These are phyloP conservation scores for Iris pallida DNA, from an alignment of 116 monocot species.

Conservation along the genomic window DNA sequence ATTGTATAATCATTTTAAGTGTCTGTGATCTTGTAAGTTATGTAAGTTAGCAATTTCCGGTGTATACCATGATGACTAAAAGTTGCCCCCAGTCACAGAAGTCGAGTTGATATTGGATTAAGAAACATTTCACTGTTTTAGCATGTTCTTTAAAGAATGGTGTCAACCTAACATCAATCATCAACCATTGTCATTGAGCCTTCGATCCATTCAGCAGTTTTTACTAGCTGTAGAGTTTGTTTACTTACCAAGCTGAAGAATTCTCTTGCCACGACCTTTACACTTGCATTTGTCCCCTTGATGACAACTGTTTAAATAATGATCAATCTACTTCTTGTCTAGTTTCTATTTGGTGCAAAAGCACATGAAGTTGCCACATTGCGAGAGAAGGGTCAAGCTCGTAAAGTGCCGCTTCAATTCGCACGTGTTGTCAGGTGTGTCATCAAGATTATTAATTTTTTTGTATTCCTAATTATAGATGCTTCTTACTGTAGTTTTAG, in stretches of 20 bases:
- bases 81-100: no score
- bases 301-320: neutral
- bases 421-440: conserved; percentile 30
- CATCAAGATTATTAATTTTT: neutral
- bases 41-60: no score
- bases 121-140: no score
- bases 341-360: conserved; percentile 31
- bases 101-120: no score
- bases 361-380: conserved; percentile 21
- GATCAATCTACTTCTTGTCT: neutral
- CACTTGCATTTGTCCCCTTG: neutral
- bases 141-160: no score
- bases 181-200: no score
- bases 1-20: no score
- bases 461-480: neutral
- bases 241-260: conserved; percentile 3
- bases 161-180: no score
- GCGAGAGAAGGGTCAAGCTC: conserved; percentile 18
- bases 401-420: conserved; percentile 26
- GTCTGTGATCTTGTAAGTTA: no score
- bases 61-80: no score
- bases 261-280: neutral
- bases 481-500: neutral
- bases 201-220: no score
- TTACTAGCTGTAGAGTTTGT: neutral